Conservation (phyloP, 257 asterid species). For the Sherardia arvensis region DNA sequence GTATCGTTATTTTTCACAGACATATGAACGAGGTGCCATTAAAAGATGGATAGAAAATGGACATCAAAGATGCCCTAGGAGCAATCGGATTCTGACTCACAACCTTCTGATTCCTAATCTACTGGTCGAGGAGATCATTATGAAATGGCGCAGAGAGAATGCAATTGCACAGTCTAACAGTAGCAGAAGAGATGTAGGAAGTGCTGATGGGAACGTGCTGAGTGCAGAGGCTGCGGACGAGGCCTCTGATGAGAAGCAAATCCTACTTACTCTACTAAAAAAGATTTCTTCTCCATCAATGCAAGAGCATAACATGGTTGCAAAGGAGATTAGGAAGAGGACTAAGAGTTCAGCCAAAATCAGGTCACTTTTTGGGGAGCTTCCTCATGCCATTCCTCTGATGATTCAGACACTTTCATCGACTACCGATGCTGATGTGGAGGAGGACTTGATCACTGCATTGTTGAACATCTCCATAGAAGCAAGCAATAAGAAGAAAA, state of each 20-base stretch:
- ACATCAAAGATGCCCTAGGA: conserved; percentile 31
- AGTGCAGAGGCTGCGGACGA: too few species aligned
- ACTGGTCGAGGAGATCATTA: conserved; percentile 31
- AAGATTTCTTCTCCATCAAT: conserved; percentile 20
- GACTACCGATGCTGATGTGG: conserved; percentile 21
- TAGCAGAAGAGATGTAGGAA: not conserved
- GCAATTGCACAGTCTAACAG: conserved; percentile 10
- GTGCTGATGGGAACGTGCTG: conserved; percentile 8
- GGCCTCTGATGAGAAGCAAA: conserved; percentile 14
- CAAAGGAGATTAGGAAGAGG: conserved; percentile 33
- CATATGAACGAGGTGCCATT: conserved; percentile 35
- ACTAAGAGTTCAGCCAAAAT: conserved; percentile 21
- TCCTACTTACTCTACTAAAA: conserved; percentile 26
- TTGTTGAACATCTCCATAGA: conserved; percentile 30
- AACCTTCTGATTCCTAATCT: conserved; percentile 34
- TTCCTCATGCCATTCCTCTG: conserved; percentile 16
- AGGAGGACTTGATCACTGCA: conserved; percentile 25
- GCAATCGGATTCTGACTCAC: conserved; percentile 27
- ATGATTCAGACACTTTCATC: conserved; percentile 26
- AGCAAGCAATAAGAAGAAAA: conserved; percentile 21
- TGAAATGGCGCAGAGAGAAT: conserved; percentile 27
- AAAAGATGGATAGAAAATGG: conserved; percentile 43
- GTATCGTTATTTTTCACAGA: conserved; percentile 22
- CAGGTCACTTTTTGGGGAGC: conserved; percentile 31
- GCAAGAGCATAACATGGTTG: conserved; percentile 25